phyloP scores from a whole-genome alignment of 352 stramenopile species.

The Bremia lactucae region DNA sequence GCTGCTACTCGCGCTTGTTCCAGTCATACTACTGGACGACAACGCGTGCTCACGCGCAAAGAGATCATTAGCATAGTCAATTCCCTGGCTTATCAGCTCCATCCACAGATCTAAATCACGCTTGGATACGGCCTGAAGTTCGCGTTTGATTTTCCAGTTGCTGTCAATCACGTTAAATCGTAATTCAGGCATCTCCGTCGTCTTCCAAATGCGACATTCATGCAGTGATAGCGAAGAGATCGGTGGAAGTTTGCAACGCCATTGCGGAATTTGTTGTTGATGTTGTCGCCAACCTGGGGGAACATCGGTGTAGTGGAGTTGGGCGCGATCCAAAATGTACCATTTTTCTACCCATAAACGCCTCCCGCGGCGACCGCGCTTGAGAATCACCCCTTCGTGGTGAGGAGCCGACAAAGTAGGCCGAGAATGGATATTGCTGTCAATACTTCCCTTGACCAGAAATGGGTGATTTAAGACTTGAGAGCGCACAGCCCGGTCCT shows the following conservation, averaged over 20 bases:
- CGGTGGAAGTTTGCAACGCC: slow-evolving; percentile 22
- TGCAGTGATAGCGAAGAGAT: slow-evolving; percentile 54
- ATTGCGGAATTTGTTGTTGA: slow-evolving; percentile 15
- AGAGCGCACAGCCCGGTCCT: slow-evolving; percentile 20
- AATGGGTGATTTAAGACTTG: slow-evolving; percentile 25
- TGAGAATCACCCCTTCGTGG: slow-evolving; percentile 51
- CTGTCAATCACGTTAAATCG: slow-evolving; percentile 67
- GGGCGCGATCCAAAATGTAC: slow-evolving; percentile 56
- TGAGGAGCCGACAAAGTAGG: slow-evolving; percentile 30
- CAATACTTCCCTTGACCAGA: slow-evolving; percentile 21
- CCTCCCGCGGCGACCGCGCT: slow-evolving; percentile 60
- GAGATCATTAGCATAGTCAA: slow-evolving; percentile 63
- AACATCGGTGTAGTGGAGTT: slow-evolving; percentile 63
- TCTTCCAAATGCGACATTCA: slow-evolving; percentile 80
- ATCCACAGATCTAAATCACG: slow-evolving; percentile 65
- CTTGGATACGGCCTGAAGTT: slow-evolving; percentile 50
- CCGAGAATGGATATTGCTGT: slow-evolving; percentile 17
- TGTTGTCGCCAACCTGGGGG: slow-evolving; percentile 21
- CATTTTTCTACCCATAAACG: slow-evolving; percentile 62
- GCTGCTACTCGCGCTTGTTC: slow-evolving; percentile 20
- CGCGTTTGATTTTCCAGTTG: slow-evolving; percentile 76
- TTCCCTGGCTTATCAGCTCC: slow-evolving; percentile 57
- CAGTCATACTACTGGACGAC: slow-evolving; percentile 28
- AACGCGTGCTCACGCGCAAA: slow-evolving; percentile 23
- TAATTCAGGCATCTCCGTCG: slow-evolving; percentile 76